Evolutionary conservation across 345 rosid species (phyloP), one percentile per base, ranked within the genome.

Genomic region (Cardiospermum halicacabum): DNA sequence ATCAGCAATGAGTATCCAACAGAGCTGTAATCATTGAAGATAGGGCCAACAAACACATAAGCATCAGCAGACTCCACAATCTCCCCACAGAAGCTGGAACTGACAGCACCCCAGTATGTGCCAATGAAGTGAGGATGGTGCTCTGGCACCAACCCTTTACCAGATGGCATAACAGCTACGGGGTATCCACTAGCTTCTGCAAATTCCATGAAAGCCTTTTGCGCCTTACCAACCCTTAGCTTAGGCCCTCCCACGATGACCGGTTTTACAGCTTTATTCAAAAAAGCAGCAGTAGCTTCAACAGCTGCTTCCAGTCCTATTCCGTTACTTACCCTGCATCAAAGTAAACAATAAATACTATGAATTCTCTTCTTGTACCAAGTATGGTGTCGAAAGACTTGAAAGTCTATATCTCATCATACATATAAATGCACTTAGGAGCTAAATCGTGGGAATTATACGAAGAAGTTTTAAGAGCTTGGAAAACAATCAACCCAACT

Each of bases 31-130:
- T 84, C 93, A 19, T 87, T 84, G 75, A 87, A 84, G 63, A 84
- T 84, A 24, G 93, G 86, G n/a, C 93, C 93, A 22, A 76, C 84
- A 66, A 87, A 84, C 32, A 87, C 42, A 64, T 87, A 87, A n/a
- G 85, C 88, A 77, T 87, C 93, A 2, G 93, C 84, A 11, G 93
- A 87, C 72, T 87, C 93, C 65, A 87, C 89, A 12, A 87, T 84
- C 75, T 87, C 89, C 66, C 83, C 88, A 0, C 78, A 73, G 70
- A 84, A 82, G 76, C 74, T 65, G 15, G 93, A 75, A 55, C 93
- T 87, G 40, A 84, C 89, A 54, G 89, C 89, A 45, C 93, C 93
- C 93, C 93, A 87, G 37, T 84, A 87, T 13, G 93, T 87, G 43
- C 93, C 93, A 2, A 82, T 87, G 78, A 87, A 87, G 53, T 82